phyloP scores from a whole-genome alignment of 768 basidiomycete genomes.

The Trametes elegans region DNA sequence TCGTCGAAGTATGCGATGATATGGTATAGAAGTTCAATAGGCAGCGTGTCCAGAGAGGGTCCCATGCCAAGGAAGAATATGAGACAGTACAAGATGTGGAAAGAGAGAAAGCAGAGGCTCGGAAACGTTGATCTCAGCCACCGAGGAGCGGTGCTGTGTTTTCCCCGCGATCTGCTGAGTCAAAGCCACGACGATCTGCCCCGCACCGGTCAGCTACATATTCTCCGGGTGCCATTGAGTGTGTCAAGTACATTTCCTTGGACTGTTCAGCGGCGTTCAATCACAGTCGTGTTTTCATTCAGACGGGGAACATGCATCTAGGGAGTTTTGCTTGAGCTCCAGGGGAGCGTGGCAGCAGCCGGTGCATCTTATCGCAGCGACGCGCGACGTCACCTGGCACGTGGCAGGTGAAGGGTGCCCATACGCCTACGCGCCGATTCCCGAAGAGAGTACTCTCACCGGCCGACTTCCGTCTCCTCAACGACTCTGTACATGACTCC shows the following conservation, averaged over 20 bases:
- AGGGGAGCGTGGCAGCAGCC: too few relatives aligned
- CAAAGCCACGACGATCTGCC: too few relatives aligned
- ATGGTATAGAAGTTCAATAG: constrained; percentile 62
- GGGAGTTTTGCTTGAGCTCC: too few relatives aligned
- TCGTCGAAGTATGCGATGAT: constrained; percentile 54
- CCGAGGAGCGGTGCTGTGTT: not conserved
- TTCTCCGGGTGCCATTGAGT: too few relatives aligned
- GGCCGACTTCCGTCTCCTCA: not conserved
- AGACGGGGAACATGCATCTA: too few relatives aligned
- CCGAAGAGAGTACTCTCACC: not conserved
- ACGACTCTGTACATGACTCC: not conserved
- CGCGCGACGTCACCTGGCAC: not conserved
- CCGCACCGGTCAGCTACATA: too few relatives aligned
- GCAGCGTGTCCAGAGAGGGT: constrained; percentile 35
- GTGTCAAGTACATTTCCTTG: too few relatives aligned
- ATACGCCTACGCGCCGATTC: not conserved
- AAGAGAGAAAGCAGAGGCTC: not conserved
- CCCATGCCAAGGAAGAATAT: constrained; percentile 1
- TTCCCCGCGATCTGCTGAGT: not conserved
- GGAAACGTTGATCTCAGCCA: not conserved
- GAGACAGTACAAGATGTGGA: not conserved
- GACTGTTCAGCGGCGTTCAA: too few relatives aligned
- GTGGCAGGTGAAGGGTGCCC: not conserved
- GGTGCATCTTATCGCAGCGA: too few relatives aligned
- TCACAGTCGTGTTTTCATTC: too few relatives aligned